A percentile compares a stretch with the other conserved stretches of the same genome.
Evolutionary conservation across 768 basidiomycete species (phyloP).

Genomic region (Tephrocybe sp.): DNA sequence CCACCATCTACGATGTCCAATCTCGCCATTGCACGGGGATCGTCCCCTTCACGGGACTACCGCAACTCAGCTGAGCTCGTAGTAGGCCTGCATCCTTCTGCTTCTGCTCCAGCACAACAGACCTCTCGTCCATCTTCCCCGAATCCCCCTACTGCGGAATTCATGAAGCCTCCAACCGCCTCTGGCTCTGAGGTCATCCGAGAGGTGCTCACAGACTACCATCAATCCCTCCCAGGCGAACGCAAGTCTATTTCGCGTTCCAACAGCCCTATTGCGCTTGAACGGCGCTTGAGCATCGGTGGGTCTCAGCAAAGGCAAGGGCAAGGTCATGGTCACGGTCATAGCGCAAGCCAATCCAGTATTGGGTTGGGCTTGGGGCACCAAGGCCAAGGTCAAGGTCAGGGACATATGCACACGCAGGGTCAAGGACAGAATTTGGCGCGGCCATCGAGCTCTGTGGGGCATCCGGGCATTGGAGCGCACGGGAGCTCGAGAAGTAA

Average conservation of each 20-base stretch:
- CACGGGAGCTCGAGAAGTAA: slow-evolving; percentile 58
- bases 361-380: neutral
- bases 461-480: slow-evolving; percentile 83
- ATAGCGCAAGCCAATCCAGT: slow-evolving; percentile 7
- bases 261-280: slow-evolving; percentile 38
- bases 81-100: slow-evolving; percentile 73
- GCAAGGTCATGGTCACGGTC: slow-evolving; percentile 10
- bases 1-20: slow-evolving; percentile 20
- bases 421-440: slow-evolving; percentile 42
- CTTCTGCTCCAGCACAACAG: slow-evolving; percentile 26
- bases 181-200: slow-evolving; percentile 60
- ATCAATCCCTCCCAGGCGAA: slow-evolving; percentile 88
- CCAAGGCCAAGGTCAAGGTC: neutral
- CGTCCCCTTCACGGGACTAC: slow-evolving; percentile 57
- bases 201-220: slow-evolving; percentile 74
- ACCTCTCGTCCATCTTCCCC: slow-evolving; percentile 70
- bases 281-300: slow-evolving; percentile 27
- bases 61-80: slow-evolving; percentile 73
- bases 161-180: slow-evolving; percentile 58
- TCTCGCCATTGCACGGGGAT: slow-evolving; percentile 20
- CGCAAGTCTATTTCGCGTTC: slow-evolving; percentile 57
- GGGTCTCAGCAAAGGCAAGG: slow-evolving; percentile 4
- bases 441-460: slow-evolving; percentile 59
- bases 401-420: slow-evolving; percentile 12
- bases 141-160: slow-evolving; percentile 66